Base-by-base conservation (phyloP, 2,329 filamentous ascomycete species). In the Parastagonospora avenae region DNA sequence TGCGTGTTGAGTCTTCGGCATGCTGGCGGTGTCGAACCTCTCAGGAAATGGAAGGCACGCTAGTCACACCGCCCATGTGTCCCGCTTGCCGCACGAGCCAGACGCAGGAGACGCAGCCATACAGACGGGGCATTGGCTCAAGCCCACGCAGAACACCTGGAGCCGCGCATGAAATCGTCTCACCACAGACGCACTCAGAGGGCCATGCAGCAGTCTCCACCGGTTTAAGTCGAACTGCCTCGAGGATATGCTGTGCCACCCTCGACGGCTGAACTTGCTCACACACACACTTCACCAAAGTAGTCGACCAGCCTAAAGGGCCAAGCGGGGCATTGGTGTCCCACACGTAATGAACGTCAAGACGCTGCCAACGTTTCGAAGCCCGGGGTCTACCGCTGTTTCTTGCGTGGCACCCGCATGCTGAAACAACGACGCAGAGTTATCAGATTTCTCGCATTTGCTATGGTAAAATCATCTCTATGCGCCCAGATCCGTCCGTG, bases 51-150 rank as follows among this genome's bases (percentile, higher is more conserved):
- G 52, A 48, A 46, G 50, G 41, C 49, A 40, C 56, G 56, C 56
- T 57, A 59, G 48, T 5, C 54, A 62, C 65, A 66, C 63, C 61
- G 63, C 64, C 56, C 59, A 54, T 57, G 59, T 24, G 37, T 49
- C 49, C 48, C 57, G 52, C 62, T 47, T 47, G 41, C 45, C 37
- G 58, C 58, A 59, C 58, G 33, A 47, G 16, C 56, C 56, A 44
- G 14, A 1, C 4, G 19, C 40, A 44, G 46, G 55, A 50, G 48
- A 52, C 51, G 27, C 47, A 38, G 47, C 57, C 60, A 59, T 56
- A 47, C 60, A 64, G 52, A 19, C 41, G 24, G 27, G 6, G 14
- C 29, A 10, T 42, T 15, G 19, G 27, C 54, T 45, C 46, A 51
- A 51, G 46, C 41, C 43, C 38, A 14, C 41, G 35, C 42, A 39